Percentiles rank a stretch among this genome's conserved stretches.
Evolutionary conservation across 805 yeast genomes (phyloP).

Genomic region (Wickerhamiella parazyma): DNA sequence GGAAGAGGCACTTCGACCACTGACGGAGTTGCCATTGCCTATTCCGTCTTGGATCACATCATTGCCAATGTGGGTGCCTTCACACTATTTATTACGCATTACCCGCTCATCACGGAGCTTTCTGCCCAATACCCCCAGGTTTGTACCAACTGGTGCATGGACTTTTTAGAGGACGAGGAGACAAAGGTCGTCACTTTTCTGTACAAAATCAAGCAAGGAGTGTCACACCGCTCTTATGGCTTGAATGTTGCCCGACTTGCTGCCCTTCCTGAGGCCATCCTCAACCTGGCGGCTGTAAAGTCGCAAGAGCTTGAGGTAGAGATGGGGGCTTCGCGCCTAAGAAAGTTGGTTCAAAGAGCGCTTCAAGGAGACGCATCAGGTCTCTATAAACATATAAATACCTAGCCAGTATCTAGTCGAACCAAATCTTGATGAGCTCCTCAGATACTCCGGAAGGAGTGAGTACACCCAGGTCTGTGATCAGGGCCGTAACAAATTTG

Average conservation of each 20-base stretch:
- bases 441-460: slow-evolving; percentile 98
- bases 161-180: slow-evolving; percentile 33
- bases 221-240: slow-evolving; percentile 59
- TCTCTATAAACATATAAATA: neutral
- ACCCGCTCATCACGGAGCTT: slow-evolving; percentile 47
- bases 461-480: slow-evolving; percentile 90
- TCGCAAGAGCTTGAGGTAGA: slow-evolving; percentile 19
- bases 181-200: slow-evolving; percentile 35
- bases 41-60: slow-evolving; percentile 52
- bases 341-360: neutral
- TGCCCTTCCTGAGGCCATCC: slow-evolving; percentile 29
- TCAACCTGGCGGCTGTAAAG: slow-evolving; percentile 19
- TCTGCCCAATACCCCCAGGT: slow-evolving; percentile 28
- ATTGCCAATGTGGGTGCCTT: slow-evolving; percentile 35
- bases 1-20: slow-evolving; percentile 63
- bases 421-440: slow-evolving; percentile 96
- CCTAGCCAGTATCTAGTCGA: slow-evolving; percentile 38
- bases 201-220: slow-evolving; percentile 38
- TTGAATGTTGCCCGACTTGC: slow-evolving; percentile 75
- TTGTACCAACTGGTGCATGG: slow-evolving; percentile 61
- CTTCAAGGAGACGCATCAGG: neutral
- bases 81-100: slow-evolving; percentile 74
- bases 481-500: slow-evolving; percentile 85
- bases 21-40: slow-evolving; percentile 77
- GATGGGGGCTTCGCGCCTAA: neutral